These are phyloP conservation scores for Pisolithus tinctorius DNA, from an alignment of 768 basidiomycete species.

Conservation along the genomic window DNA sequence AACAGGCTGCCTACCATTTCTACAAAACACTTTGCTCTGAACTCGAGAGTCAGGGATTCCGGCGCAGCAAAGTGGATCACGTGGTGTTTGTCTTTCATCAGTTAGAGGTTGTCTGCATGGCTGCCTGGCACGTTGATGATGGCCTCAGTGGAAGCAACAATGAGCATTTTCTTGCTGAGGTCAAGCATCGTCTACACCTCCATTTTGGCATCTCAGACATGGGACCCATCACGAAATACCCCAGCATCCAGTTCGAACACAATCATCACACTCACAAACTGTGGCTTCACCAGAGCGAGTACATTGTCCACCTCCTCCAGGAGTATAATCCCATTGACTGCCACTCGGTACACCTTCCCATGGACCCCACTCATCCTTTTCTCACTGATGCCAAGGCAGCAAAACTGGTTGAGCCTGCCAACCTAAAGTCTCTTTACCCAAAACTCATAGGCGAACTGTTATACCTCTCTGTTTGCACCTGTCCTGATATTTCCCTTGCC, in stretches of 20 bases:
- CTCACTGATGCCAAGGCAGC: neutral
- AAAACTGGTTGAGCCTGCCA: too few relatives aligned
- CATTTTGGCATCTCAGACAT: conserved; percentile 2
- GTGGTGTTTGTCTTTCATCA: neutral
- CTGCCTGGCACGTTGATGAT: conserved; percentile 8
- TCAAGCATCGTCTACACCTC: neutral
- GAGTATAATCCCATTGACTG: neutral
- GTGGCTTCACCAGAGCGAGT: too few relatives aligned
- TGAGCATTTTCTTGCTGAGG: neutral
- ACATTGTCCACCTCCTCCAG: too few relatives aligned
- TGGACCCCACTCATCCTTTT: neutral
- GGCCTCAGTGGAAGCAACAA: neutral
- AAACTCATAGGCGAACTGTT: conserved; percentile 1
- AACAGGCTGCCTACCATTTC: too few relatives aligned
- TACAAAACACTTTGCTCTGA: neutral
- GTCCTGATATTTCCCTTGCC: conserved; percentile 30
- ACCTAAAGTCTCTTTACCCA: too few relatives aligned
- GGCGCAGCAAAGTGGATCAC: neutral
- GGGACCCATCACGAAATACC: neutral
- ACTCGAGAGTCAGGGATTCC: neutral
- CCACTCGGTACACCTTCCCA: neutral
- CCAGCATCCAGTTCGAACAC: too few relatives aligned
- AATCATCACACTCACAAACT: too few relatives aligned
- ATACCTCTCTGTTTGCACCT: conserved; percentile 22
- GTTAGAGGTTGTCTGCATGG: conserved; percentile 4